A percentile compares a stretch with the other conserved stretches of the same genome.
Conservation (phyloP, 805 yeast genomes). For the Yamadazyma phyllophila region DNA sequence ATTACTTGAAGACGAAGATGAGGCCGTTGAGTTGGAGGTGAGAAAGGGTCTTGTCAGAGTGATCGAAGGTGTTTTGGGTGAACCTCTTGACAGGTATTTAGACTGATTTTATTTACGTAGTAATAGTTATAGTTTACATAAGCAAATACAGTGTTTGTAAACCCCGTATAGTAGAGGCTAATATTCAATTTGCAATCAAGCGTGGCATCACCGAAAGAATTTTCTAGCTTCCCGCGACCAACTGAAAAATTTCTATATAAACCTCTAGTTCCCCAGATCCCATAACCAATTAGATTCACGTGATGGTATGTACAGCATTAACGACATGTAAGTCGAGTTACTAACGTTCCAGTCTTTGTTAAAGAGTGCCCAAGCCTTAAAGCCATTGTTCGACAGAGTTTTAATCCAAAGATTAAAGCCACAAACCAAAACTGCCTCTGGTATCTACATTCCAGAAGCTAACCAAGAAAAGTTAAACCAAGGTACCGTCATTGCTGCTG, state of each 20-base stretch:
- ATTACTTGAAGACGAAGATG: slow-evolving; percentile 92
- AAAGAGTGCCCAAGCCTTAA: slow-evolving; percentile 82
- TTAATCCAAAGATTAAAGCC: slow-evolving; percentile 94
- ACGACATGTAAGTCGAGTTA: neutral
- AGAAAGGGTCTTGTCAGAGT: slow-evolving; percentile 88
- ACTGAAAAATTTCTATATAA: slow-evolving; percentile 11
- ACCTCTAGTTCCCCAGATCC: slow-evolving; percentile 1
- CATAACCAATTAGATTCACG: neutral
- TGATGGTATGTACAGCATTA: slow-evolving; percentile 10
- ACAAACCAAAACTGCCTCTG: slow-evolving; percentile 85
- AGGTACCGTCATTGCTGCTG: slow-evolving; percentile 90
- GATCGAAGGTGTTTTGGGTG: slow-evolving; percentile 89
- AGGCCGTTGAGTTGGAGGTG: slow-evolving; percentile 84
- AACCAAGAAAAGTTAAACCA: slow-evolving; percentile 91
- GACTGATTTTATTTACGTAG: slow-evolving; percentile 25
- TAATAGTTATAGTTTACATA: neutral
- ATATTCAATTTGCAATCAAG: slow-evolving; percentile 4
- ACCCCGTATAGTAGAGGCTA: too few relatives aligned
- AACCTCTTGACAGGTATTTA: slow-evolving; percentile 83
- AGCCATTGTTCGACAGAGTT: slow-evolving; percentile 94
- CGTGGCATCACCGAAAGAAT: slow-evolving; percentile 13
- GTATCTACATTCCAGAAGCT: slow-evolving; percentile 92
- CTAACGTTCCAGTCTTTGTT: slow-evolving; percentile 46
- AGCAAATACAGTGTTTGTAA: too few relatives aligned
- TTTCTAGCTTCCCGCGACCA: slow-evolving; percentile 10